These are phyloP conservation scores for Vigna mungo DNA, from an alignment of 306 rosid species.

Conservation along the genomic window DNA sequence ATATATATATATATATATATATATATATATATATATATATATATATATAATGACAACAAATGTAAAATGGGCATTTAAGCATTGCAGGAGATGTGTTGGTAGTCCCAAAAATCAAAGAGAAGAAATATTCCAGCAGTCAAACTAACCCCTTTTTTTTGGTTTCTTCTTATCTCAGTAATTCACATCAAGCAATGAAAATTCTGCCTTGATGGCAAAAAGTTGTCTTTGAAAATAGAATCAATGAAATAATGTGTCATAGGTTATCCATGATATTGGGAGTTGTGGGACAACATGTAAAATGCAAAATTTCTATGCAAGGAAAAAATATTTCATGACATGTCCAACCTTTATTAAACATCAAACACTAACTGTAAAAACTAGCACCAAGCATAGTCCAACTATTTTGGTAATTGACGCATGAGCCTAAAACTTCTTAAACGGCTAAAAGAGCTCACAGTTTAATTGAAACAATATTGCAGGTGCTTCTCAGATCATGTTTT, in stretches of 20 bases:
- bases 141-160: background rate
- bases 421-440: slow-evolving; percentile 2
- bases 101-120: slow-evolving; percentile 4
- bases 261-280: slow-evolving; percentile 20
- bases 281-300: background rate
- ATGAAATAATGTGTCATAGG: slow-evolving; percentile 24
- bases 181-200: background rate
- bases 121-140: background rate
- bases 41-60: too few species aligned
- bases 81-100: slow-evolving; percentile 10
- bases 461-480: slow-evolving; percentile 25
- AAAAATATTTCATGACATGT: slow-evolving; percentile 5
- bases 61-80: background rate
- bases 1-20: too few species aligned
- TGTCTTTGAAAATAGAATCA: slow-evolving; percentile 8
- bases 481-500: background rate
- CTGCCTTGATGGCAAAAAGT: slow-evolving; percentile 4
- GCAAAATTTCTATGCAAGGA: slow-evolving; percentile 6
- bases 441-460: slow-evolving; percentile 1
- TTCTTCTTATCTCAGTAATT: background rate
- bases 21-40: too few species aligned
- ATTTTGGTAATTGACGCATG: slow-evolving; percentile 28
- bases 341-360: slow-evolving; percentile 14
- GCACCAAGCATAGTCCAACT: background rate
- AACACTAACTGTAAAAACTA: slow-evolving; percentile 5